These are phyloP conservation scores for Lachancea sp. DNA, from an alignment of 805 yeast species.

Conservation along the genomic window DNA sequence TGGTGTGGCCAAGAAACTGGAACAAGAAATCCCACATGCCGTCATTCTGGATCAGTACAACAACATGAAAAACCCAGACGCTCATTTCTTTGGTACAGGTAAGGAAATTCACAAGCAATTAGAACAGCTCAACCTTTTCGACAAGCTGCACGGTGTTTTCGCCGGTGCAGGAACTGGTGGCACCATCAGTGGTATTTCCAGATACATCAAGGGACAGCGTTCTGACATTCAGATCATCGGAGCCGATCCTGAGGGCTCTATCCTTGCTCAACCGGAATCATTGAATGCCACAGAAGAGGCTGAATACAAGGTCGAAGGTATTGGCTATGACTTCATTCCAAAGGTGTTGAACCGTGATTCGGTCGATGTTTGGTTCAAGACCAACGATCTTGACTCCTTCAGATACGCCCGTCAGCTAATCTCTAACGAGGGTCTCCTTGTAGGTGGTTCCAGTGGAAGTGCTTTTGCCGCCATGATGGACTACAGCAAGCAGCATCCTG, in stretches of 20 bases:
- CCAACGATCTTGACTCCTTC: conserved; percentile 77
- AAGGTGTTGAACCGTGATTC: conserved; percentile 61
- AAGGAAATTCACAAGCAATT: conserved; percentile 81
- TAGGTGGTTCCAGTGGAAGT: conserved; percentile 86
- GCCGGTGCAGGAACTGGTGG: conserved; percentile 97
- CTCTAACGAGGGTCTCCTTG: conserved; percentile 76
- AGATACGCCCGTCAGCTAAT: conserved; percentile 75
- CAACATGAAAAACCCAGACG: conserved; percentile 71
- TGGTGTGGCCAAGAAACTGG: conserved; percentile 77
- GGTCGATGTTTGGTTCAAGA: conserved; percentile 79
- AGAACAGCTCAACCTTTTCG: conserved; percentile 33
- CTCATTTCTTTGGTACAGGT: conserved; percentile 82
- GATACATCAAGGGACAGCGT: conserved; percentile 66
- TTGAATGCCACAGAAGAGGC: conserved; percentile 47
- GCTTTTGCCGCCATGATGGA: conserved; percentile 74
- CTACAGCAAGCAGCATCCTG: conserved; percentile 53
- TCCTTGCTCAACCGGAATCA: conserved; percentile 70
- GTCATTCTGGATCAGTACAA: conserved; percentile 80
- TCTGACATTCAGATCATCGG: conserved; percentile 57
- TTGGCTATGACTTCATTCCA: conserved; percentile 85
- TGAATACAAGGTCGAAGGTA: conserved; percentile 81
- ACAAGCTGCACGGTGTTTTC: conserved; percentile 64
- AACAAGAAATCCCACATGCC: conserved; percentile 78
- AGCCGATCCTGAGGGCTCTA: conserved; percentile 86
- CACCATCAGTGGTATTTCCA: conserved; percentile 77